A percentile compares a stretch with the other conserved stretches of the same genome.
Evolutionary conservation across 495 filamentous ascomycete genomes (phyloP).

Genomic region (Aspergillus cavernicola): DNA sequence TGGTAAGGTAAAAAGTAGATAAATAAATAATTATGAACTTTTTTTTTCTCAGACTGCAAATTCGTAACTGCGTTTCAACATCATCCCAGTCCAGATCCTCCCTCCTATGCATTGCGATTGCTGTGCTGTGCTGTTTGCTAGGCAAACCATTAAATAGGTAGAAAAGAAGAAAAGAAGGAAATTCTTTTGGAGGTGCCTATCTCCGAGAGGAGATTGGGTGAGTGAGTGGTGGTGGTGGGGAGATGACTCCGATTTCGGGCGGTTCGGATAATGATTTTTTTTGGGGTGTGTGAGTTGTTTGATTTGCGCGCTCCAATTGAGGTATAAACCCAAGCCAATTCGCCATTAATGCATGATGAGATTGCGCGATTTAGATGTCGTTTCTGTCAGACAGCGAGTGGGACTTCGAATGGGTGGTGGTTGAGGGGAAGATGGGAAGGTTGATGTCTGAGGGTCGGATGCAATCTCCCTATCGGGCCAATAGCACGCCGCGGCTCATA

Average conservation of each 20-base stretch:
- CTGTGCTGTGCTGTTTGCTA: background rate
- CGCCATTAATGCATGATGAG: constrained; percentile 28
- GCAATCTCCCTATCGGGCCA: constrained; percentile 19
- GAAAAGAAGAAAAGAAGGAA: background rate
- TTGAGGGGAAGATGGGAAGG: background rate
- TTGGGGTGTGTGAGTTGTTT: no score
- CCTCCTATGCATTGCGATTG: background rate
- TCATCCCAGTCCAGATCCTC: background rate
- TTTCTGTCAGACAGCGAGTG: constrained; percentile 10
- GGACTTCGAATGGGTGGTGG: background rate
- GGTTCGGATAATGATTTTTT: background rate
- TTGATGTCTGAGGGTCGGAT: background rate
- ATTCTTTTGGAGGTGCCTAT: background rate
- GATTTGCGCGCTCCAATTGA: constrained; percentile 13
- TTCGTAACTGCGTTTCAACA: constrained; percentile 9
- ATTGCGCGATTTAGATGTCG: constrained; percentile 15
- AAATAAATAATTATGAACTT: background rate
- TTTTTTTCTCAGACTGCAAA: constrained; percentile 1
- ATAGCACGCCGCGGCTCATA: constrained; percentile 12
- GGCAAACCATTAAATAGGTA: constrained; percentile 2
- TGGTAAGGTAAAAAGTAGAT: no score
- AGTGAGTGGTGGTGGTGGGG: background rate
- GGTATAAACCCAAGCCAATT: constrained; percentile 38
- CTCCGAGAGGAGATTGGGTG: background rate
- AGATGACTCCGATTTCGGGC: background rate